Evolutionary conservation across 2,329 filamentous ascomycete genomes (phyloP), one percentile per base, ranked within the genome.

Genomic region (Endoconidiophora laricicola): DNA sequence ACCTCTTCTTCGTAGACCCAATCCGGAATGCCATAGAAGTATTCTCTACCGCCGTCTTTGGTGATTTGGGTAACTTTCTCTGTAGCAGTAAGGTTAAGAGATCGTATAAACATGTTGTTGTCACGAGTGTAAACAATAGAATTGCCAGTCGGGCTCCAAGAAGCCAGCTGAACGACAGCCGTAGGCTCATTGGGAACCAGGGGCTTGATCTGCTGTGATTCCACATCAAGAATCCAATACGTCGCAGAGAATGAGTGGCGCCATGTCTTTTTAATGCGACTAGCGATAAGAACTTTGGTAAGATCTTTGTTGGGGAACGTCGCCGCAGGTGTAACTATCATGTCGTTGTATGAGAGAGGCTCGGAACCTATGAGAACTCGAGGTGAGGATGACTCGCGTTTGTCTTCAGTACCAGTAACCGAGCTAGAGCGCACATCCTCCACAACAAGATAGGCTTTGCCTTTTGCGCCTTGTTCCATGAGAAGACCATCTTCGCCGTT

Each of bases 11-110:
- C 86, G 59, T 94, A 94, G 0, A 96, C 91, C 91, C 91, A 98
- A 63, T 98, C 93, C 0, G 91, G 91, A 18, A 95, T 78, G 16
- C 91, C 91, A 59, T 98, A 95, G 65, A 98, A 98, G 53, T 91
- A 78, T 57, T 96, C 79, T 0, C 79, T 70, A 0, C 90, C 86
- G 10, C 93, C 91, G 60, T 98, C 90, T 49, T 71, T 78, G 1
- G 91, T 96, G 57, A 98, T 82, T 54, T 82, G 78, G 4, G 74
- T 71, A 3, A 86, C 73, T 14, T 72, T 66, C 18, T 76, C 67
- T 3, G 73, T 74, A n/a, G 38, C 22, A 3, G 29, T 5, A 33
- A 60, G 65, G 5, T 54, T 58, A 10, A 77, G 56, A 3, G 78
- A 78, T 47, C 91, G 80, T 42, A 96, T 67, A 61, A 79, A 96